Base-by-base conservation (phyloP, 192 early-diverging fungal species). In the Mortierella alpina region DNA sequence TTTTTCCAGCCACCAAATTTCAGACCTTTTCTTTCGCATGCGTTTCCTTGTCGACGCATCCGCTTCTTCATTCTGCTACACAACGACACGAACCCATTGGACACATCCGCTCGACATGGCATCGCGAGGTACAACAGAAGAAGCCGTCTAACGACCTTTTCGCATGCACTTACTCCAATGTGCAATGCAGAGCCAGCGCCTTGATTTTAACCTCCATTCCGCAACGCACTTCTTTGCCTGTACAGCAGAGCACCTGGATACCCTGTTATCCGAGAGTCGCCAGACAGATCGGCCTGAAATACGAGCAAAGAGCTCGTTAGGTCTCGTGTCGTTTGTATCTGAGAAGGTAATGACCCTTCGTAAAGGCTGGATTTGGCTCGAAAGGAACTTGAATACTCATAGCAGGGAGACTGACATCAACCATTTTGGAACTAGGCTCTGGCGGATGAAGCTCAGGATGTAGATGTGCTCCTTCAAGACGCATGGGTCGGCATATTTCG, bases 221-320 rank as follows among this genome's bases (percentile, higher is more conserved):
- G 31, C 12, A 6, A 39, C 22, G 3, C 31, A 31, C 5, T 59
- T 31, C 14, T 59, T 31, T 59, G 22, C 48, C 11, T 59, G 9
- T 45, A 45, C 66, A 76, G 74, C 66, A 76, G 74, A 59, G 10
- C 47, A 44, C 6, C 20, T 76, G 11, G 42, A 63, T 10, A 31
- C n/a, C 12, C 74, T 76, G 17, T n/a, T 76, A 40, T 57, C 67
- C 15, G 54, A 70, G 15, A 76, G 61, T 11, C n/a, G 14, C 9
- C 51, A 46, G 2, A n/a, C 63, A 59, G 60, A 76, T 64, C 74
- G 67, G 10, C 74, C 74, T 2, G 74, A 76, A 48, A n/a, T 67
- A 12, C 66, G 74, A 13, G 74, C 74, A 22, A 76, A 69, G 18
- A 68, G 59, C 48, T 76, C 74, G 3, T 63, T 76, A 6, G 74